Evolutionary conservation across 305 asterid species (phyloP), one percentile per base, ranked within the genome.

Genomic region (Andrographis paniculata): DNA sequence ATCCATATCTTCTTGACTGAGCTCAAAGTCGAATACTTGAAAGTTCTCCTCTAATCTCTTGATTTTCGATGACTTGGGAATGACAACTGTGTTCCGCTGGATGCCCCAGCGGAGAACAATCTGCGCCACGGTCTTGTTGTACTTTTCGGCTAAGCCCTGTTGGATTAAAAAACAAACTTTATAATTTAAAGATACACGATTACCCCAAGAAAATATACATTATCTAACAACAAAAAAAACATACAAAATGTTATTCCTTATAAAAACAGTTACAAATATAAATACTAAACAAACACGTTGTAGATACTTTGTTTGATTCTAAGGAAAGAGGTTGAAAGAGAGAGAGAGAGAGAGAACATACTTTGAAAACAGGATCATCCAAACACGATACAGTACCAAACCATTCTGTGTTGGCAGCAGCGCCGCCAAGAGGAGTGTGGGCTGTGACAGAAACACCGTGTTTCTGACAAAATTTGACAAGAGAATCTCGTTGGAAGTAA

Each of bases 341-440:
- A n/a, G n/a, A n/a, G n/a, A n/a, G n/a, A 18, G 3, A 44, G 13
- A 15, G 0, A 18, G 13, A 18, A 10, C 47, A 51, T 75, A 75
- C 93, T 44, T 56, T 58, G 48, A 77, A 74, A 61, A 69, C 61
- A 1, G 82, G 79, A 46, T 81, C 87, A 17, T 77, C 87, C 61
- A 81, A 62, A 54, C 92, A 80, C 35, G 92, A 80, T 14, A 68
- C 69, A 7, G 87, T 53, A 54, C 84, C 87, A 52, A 81, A 77
- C 84, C 47, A 70, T 44, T 75, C 87, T 1, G 74, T 64, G 63
- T 81, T 81, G 14, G 93, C 82, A 14, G 37, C 63, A 44, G 93
- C 68, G 39, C 93, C 93, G 16, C 93, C 87, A 23, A 81, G 93
- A 43, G 93, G 84, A 0, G 87, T 81, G 62, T 81, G 93, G 38